Base-by-base conservation (phyloP, 176 grass and related monocot species). In the Lolium perenne region DNA sequence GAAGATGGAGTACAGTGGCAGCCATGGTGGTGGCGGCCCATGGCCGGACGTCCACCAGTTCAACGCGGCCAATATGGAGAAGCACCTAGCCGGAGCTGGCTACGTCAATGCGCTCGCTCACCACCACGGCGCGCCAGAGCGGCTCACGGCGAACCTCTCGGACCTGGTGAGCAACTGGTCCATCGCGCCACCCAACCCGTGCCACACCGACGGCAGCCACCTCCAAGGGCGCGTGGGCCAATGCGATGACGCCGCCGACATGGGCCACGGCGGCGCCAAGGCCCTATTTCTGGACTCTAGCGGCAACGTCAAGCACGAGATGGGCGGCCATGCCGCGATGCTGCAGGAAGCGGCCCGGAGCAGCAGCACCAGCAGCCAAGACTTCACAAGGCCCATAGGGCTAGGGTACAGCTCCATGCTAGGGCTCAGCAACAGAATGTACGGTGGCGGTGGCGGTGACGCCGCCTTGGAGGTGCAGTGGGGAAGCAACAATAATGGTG, bases 141-240 rank as follows among this genome's bases (percentile, higher is more conserved):
- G 49, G 57, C 82, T 88, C 49, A 94, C 92, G n/a, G 82, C 88
- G 29, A 81, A 97, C 87, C 85, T 92, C 54, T 90, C 95, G 1
- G 91, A 98, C 70, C 68, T 95, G 43, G 90, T 95, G 20, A 92
- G 86, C 91, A 92, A 98, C 84, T 95, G 96, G 95, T 95, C 95
- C 47, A 85, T 98, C 45, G 93, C 95, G 26, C 93, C 91, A 47
- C 93, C 95, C 54, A 82, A 73, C 65, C 87, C 87, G 57, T 82
- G 89, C 85, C 76, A 75, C 63, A 76, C 55, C 2, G 79, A 63
- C 43, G 64, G 51, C 14, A 69, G 51, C 71, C 70, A 59, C 51
- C 70, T 71, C 64, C 41, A 55, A 26, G 32, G 22, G 6, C 2
- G 43, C 6, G 41, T 72, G 20, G 69, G 20, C 69, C 57, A 67